phyloP scores from a whole-genome alignment of 345 rosid species.

The Hibiscus syriacus region DNA sequence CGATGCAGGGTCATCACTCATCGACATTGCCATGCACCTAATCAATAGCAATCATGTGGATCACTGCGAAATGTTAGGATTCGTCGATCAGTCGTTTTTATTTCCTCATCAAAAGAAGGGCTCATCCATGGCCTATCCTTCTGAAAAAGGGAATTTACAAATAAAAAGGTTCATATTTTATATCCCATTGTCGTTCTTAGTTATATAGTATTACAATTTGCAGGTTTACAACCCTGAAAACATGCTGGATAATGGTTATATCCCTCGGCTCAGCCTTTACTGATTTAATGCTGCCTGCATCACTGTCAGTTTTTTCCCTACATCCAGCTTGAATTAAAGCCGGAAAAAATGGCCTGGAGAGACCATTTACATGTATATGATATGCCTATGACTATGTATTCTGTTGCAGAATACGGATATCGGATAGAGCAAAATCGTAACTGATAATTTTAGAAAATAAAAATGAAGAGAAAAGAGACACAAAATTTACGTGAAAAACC shows the following conservation, averaged over 20 bases:
- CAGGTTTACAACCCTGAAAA: not conserved
- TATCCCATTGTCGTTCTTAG: not conserved
- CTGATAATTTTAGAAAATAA: too few relatives aligned
- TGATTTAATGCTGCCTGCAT: too few relatives aligned
- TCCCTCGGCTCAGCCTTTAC: too few relatives aligned
- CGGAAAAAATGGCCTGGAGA: too few relatives aligned
- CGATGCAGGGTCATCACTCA: not conserved
- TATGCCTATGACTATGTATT: too few relatives aligned
- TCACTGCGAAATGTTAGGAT: not conserved
- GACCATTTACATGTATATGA: too few relatives aligned
- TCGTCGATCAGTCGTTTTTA: not conserved
- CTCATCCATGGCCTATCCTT: not conserved
- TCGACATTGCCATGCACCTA: not conserved
- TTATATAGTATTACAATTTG: not conserved
- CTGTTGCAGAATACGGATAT: too few relatives aligned
- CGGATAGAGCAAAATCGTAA: too few relatives aligned
- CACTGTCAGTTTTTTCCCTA: too few relatives aligned
- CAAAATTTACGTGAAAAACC: too few relatives aligned
- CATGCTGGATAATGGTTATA: not conserved
- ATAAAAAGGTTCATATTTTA: not conserved
- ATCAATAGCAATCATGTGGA: not conserved
- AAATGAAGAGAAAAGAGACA: too few relatives aligned
- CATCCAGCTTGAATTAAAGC: too few relatives aligned
- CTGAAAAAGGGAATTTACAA: not conserved
- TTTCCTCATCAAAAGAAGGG: not conserved